Conservation (phyloP, 176 grass and related monocot species). For the Juncus inflexus region DNA sequence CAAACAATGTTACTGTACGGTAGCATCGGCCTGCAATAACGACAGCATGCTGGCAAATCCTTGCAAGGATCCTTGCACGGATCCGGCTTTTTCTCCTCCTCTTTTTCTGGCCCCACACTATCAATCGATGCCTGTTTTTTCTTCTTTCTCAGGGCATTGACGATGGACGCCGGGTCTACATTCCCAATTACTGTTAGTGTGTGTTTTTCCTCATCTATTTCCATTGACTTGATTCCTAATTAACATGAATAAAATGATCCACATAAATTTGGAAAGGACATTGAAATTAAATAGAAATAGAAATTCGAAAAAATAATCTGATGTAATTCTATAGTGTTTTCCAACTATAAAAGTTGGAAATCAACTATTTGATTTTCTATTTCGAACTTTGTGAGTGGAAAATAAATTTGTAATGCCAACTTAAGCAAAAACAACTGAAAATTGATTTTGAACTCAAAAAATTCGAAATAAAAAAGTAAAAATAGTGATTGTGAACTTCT, state of each 20-base stretch:
- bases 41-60: constrained; percentile 7
- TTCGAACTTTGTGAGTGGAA: too few relatives aligned
- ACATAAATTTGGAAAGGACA: too few relatives aligned
- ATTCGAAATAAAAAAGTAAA: too few relatives aligned
- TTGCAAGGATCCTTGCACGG: constrained; percentile 36
- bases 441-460: too few relatives aligned
- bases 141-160: constrained; percentile 36
- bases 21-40: not conserved
- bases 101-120: constrained; percentile 31
- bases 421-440: too few relatives aligned
- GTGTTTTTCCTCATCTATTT: constrained; percentile 36
- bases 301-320: too few relatives aligned
- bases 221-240: constrained; percentile 50
- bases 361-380: too few relatives aligned
- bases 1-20: not conserved
- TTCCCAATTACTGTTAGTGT: constrained; percentile 56
- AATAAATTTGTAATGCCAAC: too few relatives aligned
- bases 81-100: constrained; percentile 38
- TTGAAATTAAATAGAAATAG: too few relatives aligned
- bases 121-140: constrained; percentile 30
- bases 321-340: too few relatives aligned
- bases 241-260: not conserved
- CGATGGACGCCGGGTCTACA: constrained; percentile 45
- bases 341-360: too few relatives aligned
- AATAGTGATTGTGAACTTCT: too few relatives aligned